Evolutionary conservation across 768 basidiomycete species (phyloP).

Genomic region (Ephemerocybe angulata): DNA sequence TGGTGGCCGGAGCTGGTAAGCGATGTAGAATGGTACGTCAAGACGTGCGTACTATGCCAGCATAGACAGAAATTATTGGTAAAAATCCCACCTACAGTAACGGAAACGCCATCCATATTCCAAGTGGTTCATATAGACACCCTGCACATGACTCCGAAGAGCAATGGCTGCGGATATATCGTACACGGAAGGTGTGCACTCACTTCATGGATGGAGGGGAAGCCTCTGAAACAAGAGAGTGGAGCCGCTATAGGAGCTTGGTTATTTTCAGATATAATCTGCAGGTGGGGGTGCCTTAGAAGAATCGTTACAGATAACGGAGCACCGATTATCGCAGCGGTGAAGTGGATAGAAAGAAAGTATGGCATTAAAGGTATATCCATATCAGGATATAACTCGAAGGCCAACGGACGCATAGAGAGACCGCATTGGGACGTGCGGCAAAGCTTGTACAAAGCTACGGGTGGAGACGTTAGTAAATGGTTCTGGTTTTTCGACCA

Average conservation of each 20-base stretch:
- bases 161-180: slow-evolving; percentile 20
- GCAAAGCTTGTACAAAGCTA: slow-evolving; percentile 17
- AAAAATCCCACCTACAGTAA: slow-evolving; percentile 15
- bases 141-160: slow-evolving; percentile 18
- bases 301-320: slow-evolving; percentile 43
- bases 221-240: slow-evolving; percentile 17
- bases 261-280: slow-evolving; percentile 29
- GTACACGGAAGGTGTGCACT: slow-evolving; percentile 19
- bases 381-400: slow-evolving; percentile 21
- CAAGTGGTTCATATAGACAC: slow-evolving; percentile 22
- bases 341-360: slow-evolving; percentile 16
- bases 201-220: slow-evolving; percentile 19
- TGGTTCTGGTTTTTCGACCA: slow-evolving; percentile 28
- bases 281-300: slow-evolving; percentile 33
- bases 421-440: slow-evolving; percentile 19
- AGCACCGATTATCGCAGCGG: slow-evolving; percentile 14
- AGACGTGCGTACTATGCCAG: slow-evolving; percentile 24
- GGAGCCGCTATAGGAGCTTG: slow-evolving; percentile 18
- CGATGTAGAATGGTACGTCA: slow-evolving; percentile 24
- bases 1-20: slow-evolving; percentile 28
- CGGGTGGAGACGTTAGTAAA: slow-evolving; percentile 20
- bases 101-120: slow-evolving; percentile 20
- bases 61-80: slow-evolving; percentile 14
- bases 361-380: slow-evolving; percentile 19
- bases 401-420: slow-evolving; percentile 19